phyloP scores from a whole-genome alignment of 352 stramenopile genomes.

The Proteromonas lacertae region DNA sequence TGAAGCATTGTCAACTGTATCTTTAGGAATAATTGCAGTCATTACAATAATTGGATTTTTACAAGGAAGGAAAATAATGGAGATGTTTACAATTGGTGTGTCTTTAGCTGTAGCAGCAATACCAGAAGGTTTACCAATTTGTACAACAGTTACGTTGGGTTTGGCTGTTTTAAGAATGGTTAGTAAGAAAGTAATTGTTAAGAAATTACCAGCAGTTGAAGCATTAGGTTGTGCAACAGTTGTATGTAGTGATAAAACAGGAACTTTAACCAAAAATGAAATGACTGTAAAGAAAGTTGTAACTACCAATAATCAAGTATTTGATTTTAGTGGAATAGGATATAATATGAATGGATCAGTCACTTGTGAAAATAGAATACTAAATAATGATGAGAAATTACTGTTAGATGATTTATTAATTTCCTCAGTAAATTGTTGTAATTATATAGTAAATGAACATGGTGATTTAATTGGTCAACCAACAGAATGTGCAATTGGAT shows the following conservation, averaged over 20 bases:
- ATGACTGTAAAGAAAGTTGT: slow-evolving; percentile 13
- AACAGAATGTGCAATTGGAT: slow-evolving; percentile 75
- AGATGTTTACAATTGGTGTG: slow-evolving; percentile 63
- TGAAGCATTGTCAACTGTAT: neutral
- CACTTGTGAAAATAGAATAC: slow-evolving; percentile 20
- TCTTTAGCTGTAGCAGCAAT: slow-evolving; percentile 88
- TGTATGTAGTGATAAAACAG: slow-evolving; percentile 41
- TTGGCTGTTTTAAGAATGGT: too few species aligned
- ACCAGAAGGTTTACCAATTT: slow-evolving; percentile 72
- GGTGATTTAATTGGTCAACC: slow-evolving; percentile 42
- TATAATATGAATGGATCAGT: neutral
- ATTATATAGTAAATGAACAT: too few species aligned
- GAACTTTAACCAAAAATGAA: neutral
- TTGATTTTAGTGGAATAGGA: neutral
- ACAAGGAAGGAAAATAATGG: neutral
- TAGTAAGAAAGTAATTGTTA: neutral
- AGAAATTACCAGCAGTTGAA: slow-evolving; percentile 2
- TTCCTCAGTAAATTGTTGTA: slow-evolving; percentile 15
- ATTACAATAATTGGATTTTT: neutral
- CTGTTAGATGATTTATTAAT: slow-evolving; percentile 9
- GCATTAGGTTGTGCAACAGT: slow-evolving; percentile 18
- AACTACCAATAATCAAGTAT: too few species aligned
- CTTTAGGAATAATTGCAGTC: neutral
- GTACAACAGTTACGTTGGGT: too few species aligned
- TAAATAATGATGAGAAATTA: neutral